Conservation (phyloP, 176 grass and related monocot species). For the Musa schizocarpa region DNA sequence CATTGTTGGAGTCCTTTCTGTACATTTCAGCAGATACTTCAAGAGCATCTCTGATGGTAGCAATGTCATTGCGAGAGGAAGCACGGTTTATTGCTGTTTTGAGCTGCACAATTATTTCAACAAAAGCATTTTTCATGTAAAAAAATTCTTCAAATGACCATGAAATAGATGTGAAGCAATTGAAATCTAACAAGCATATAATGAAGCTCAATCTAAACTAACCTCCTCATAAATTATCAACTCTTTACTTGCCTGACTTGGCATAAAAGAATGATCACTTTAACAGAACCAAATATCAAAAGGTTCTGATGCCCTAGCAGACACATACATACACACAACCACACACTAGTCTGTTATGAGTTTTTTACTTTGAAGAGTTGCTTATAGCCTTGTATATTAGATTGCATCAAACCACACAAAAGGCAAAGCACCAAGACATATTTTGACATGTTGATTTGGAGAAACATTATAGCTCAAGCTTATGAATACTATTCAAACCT, state of each 20-base stretch:
- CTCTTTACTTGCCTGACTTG: neutral
- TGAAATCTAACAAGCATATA: neutral
- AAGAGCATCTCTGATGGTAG: constrained; percentile 94
- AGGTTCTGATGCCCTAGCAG: neutral
- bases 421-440: too few species aligned
- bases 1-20: constrained; percentile 95
- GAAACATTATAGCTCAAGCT: too few species aligned
- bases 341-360: too few species aligned
- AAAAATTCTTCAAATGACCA: neutral
- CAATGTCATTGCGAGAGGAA: constrained; percentile 60
- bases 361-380: too few species aligned
- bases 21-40: constrained; percentile 99
- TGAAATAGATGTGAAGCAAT: neutral
- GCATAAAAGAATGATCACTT: neutral
- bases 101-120: constrained; percentile 40
- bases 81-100: constrained; percentile 89
- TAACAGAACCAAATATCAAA: neutral
- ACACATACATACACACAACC: too few species aligned
- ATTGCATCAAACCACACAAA: neutral
- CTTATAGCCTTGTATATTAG: neutral
- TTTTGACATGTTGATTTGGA: too few species aligned
- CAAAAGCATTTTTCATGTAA: constrained; percentile 6
- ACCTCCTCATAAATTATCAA: neutral
- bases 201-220: neutral
- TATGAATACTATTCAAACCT: too few species aligned